Evolutionary conservation across 805 yeast species (phyloP), one percentile per base, ranked within the genome.

Genomic region (Zygoascus tannicola): DNA sequence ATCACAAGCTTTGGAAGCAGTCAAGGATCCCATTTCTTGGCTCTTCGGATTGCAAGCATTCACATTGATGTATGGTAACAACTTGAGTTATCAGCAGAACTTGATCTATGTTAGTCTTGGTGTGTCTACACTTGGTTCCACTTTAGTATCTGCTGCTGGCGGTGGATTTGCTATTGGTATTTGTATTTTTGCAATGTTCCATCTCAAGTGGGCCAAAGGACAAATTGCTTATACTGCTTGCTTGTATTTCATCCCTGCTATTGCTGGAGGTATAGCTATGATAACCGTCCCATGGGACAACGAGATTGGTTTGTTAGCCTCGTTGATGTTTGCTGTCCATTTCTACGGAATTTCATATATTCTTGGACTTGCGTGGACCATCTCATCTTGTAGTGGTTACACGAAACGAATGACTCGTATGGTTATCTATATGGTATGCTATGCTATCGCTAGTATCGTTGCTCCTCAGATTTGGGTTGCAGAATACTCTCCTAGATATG

Each of bases 391-490:
- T 40, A 69, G 73, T 5, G 80, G 80, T 12, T 70, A 69, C 51
- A 74, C 80, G 5, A 76, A 75, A 60, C 73, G 71, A 53, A 58
- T 65, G 38, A 64, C 71, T 1, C 69, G 64, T 2, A 70, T 65
- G 54, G 68, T 71, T 4, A 52, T 71, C 30, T 60, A 60, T 46
- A 62, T 74, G 35, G 54, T 73, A 41, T 71, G 69, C 2, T 74
- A 70, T 53, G 70, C 75, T 54, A 68, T 64, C 7, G 78, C 78
- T 19, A 75, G 73, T 52, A 62, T 71, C 44, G 57, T 68, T 41
- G 78, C 79, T 3, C 78, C 79, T 2, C 78, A 73, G 49, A 64
- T 75, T 3, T 74, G 74, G 52, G 56, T 58, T 35, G 58, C 60
- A 0, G 44, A 40, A 2, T 71, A 75, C 51, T 72, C 63, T 30